Percentiles rank a stretch among this genome's conserved stretches.
Evolutionary conservation across 345 rosid genomes (phyloP).

Genomic region (Hibiscus syriacus): DNA sequence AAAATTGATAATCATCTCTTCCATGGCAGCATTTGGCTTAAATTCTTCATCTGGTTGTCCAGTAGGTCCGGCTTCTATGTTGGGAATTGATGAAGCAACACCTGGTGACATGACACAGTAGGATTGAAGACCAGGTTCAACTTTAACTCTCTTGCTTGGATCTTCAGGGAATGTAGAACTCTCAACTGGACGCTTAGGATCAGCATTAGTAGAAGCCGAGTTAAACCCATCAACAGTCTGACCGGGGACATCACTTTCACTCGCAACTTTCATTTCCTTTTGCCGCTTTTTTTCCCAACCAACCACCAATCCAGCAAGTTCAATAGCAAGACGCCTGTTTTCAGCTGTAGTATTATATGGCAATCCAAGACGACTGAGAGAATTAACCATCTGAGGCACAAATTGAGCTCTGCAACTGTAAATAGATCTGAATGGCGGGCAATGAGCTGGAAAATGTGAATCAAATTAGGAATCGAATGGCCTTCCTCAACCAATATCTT

Average conservation of each 20-base stretch:
- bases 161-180: conserved; percentile 79
- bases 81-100: conserved; percentile 76
- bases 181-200: conserved; percentile 69
- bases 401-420: conserved; percentile 97
- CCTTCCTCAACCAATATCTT: conserved; percentile 98
- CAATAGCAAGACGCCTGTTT: conserved; percentile 96
- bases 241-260: conserved; percentile 58
- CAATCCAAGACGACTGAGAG: conserved; percentile 94
- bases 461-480: conserved; percentile 88
- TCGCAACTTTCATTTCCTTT: conserved; percentile 65
- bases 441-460: conserved; percentile 97
- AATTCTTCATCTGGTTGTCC: conserved; percentile 98
- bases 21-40: conserved; percentile 99
- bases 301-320: conserved; percentile 99
- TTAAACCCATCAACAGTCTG: conserved; percentile 54
- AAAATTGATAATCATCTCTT: conserved; percentile 98
- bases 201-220: conserved; percentile 42
- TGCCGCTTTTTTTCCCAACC: conserved; percentile 98
- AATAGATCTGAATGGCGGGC: conserved; percentile 97
- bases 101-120: conserved; percentile 95
- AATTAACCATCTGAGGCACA: conserved; percentile 99
- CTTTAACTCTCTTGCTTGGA: conserved; percentile 73
- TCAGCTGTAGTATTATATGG: conserved; percentile 90
- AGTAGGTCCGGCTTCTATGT: conserved; percentile 87
- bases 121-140: conserved; percentile 95